Base-by-base conservation (phyloP, 306 rosid genomes). In the Lathyrus aphaca region DNA sequence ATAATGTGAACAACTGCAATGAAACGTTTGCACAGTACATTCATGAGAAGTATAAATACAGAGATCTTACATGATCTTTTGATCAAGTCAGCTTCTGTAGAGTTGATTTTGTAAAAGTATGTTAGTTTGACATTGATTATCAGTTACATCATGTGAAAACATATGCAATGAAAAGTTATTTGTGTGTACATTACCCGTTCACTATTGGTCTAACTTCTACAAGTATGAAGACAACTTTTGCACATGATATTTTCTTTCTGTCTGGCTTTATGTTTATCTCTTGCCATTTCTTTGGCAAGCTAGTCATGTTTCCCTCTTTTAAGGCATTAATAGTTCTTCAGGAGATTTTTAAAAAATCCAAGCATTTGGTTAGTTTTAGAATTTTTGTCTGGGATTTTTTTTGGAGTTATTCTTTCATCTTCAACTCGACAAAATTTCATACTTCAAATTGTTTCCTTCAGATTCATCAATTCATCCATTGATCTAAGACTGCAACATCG, bases 181-280 rank as follows among this genome's bases (percentile, higher is more conserved):
- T 19, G 39, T 63, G 46, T 68, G 48, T 49, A 13, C 53, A 25
- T 43, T 68, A 32, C 64, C 39, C 57, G 23, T 79, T 79, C 56
- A 30, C 64, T 73, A 51, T 42, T n/a, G 27, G 25, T 16, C 16
- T 12, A 25, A 49, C 58, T 27, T 40, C 21, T 14, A 29, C 8
- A 49, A 50, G 35, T 29, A 11, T 55, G 54, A 29, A 16, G 66
- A 43, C 63, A 16, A 48, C 27, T 57, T 8, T 72, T 67, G 15
- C 40, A 21, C 50, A 5, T 39, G n/a, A 59, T 59, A 2, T 59
- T 59, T 35, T 35, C 27, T 59, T 16, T 59, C 43, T 4, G 25
- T 9, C 44, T 32, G 64, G 23, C 19, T 58, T 58, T 58, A 15
- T 58, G 25, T 5, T 32, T 32, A 15, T 13, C 25, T 7, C 44